Percentiles rank a stretch among this genome's conserved stretches.
phyloP scores from a whole-genome alignment of 768 basidiomycete genomes.

The Kwoniella dejecticola region DNA sequence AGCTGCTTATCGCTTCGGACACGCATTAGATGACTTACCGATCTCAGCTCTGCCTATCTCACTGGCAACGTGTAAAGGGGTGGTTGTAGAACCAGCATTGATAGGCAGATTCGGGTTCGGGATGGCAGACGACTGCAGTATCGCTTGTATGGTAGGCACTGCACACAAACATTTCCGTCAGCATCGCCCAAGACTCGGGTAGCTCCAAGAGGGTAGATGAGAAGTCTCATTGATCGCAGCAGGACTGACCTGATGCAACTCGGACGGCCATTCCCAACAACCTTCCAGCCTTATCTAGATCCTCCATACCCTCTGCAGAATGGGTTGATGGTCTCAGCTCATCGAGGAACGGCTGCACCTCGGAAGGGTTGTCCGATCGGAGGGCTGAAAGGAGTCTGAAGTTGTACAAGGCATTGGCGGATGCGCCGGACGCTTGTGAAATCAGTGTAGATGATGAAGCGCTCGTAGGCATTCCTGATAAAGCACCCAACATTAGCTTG shows the following conservation, averaged over 20 bases:
- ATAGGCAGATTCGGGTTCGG: slow-evolving; percentile 31
- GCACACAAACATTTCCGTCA: neutral
- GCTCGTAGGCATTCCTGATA: slow-evolving; percentile 7
- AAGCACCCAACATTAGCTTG: neutral
- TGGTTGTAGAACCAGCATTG: slow-evolving; percentile 15
- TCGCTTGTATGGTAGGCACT: slow-evolving; percentile 36
- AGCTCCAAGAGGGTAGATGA: too few species aligned
- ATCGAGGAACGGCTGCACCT: slow-evolving; percentile 50
- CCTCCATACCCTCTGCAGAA: slow-evolving; percentile 25
- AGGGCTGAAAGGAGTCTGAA: slow-evolving; percentile 50
- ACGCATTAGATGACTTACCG: slow-evolving; percentile 20
- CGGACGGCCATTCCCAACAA: slow-evolving; percentile 41
- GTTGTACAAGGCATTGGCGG: slow-evolving; percentile 41
- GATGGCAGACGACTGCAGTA: slow-evolving; percentile 19
- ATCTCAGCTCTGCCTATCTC: slow-evolving; percentile 43
- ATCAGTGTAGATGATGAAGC: slow-evolving; percentile 17
- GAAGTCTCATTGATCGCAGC: too few species aligned
- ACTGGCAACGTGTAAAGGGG: slow-evolving; percentile 43
- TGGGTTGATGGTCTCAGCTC: slow-evolving; percentile 35
- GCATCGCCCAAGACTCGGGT: neutral
- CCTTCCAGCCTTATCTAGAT: slow-evolving; percentile 24
- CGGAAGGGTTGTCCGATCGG: slow-evolving; percentile 46
- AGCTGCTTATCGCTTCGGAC: neutral
- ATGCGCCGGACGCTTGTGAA: slow-evolving; percentile 8
- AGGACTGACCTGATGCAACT: slow-evolving; percentile 36